Percentiles rank a stretch among this genome's conserved stretches.
phyloP scores from a whole-genome alignment of 163 green algal genomes.

The Volvox carteri region DNA sequence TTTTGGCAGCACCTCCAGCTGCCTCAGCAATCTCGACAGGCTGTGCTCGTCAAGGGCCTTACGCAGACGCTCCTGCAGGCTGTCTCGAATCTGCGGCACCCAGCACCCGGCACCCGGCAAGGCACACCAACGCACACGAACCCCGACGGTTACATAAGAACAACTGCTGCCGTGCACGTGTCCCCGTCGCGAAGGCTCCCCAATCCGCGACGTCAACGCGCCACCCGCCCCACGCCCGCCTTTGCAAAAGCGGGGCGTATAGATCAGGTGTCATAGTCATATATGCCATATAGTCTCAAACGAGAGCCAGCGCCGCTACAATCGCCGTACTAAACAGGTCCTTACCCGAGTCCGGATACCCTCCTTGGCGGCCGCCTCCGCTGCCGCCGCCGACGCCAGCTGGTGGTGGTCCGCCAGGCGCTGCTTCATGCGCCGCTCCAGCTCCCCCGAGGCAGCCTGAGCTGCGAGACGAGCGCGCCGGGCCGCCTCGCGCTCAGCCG shows the following conservation, averaged over 20 bases:
- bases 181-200: no score
- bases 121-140: no score
- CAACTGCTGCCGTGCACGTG: no score
- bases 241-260: no score
- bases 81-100: slow-evolving; percentile 2
- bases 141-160: no score
- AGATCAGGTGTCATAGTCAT: no score
- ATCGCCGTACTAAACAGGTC: no score
- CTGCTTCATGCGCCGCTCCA: slow-evolving; percentile 38
- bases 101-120: no score
- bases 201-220: no score
- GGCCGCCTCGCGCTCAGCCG: slow-evolving; percentile 32
- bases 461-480: slow-evolving; percentile 20
- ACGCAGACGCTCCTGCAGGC: slow-evolving; percentile 23
- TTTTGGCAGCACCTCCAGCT: slow-evolving; percentile 19
- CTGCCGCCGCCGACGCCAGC: slow-evolving; percentile 17
- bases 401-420: slow-evolving; percentile 45
- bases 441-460: not conserved
- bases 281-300: no score
- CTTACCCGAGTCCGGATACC: slow-evolving; percentile 3
- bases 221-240: no score
- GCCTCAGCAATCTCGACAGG: slow-evolving; percentile 20
- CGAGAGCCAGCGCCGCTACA: no score
- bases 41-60: slow-evolving; percentile 30
- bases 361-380: slow-evolving; percentile 43